phyloP scores from a whole-genome alignment of 768 basidiomycete species.

The Lactarius akahatsu region DNA sequence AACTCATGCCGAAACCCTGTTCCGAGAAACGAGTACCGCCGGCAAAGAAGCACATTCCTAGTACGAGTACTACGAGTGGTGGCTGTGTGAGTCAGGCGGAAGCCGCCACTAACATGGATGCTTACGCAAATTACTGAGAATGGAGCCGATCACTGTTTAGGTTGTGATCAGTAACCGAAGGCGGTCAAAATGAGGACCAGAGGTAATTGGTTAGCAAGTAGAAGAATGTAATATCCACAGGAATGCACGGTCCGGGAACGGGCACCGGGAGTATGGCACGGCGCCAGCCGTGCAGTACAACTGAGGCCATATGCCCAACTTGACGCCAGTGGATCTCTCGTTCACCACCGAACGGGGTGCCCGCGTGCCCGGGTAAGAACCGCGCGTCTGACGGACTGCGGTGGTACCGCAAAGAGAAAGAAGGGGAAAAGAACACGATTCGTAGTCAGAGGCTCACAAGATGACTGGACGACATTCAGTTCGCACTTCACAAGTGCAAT shows the following conservation, averaged over 20 bases:
- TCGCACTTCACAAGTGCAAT: slow-evolving; percentile 48
- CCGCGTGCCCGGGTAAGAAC: not conserved
- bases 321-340: not conserved
- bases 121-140: slow-evolving; percentile 47
- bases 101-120: not conserved
- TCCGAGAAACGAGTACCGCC: slow-evolving; percentile 77
- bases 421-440: not conserved
- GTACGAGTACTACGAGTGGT: slow-evolving; percentile 57
- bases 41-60: slow-evolving; percentile 91
- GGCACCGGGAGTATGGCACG: slow-evolving; percentile 3
- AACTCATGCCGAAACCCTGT: slow-evolving; percentile 75
- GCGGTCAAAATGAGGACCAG: not conserved
- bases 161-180: slow-evolving; percentile 9
- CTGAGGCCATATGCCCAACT: not conserved
- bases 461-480: slow-evolving; percentile 46
- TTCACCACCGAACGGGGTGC: not conserved
- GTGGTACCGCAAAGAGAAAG: not conserved
- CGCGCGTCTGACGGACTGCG: not conserved
- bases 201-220: not conserved
- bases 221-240: not conserved
- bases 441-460: slow-evolving; percentile 35
- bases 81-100: slow-evolving; percentile 12
- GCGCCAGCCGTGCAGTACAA: not conserved
- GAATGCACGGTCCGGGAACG: not conserved
- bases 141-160: slow-evolving; percentile 45